Evolutionary conservation across 208 protist species (phyloP), one percentile per base, ranked within the genome.

Genomic region (Wallacemonas sp.): DNA sequence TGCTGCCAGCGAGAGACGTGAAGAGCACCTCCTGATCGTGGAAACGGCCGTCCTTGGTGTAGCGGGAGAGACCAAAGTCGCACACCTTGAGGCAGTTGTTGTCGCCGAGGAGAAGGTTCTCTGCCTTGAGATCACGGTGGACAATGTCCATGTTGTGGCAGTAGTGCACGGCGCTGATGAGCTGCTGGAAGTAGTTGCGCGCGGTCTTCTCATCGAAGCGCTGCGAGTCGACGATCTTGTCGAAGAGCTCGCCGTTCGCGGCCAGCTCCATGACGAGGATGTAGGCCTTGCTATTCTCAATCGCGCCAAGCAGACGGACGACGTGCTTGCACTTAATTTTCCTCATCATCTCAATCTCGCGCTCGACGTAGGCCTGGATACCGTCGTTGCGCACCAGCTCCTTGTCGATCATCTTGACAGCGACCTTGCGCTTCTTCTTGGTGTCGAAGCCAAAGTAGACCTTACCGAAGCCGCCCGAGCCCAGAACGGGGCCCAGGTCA

Each of bases 221-320:
- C 54, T 92, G 57, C 11, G 77, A 91, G 57, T 94, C 81, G 14
- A 92, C 86, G 74, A 99, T 98, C 49, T 99, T 92, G 70, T 98
- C 98, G 74, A 99, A 98, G n/a, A 99, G 98, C 65, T 99, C 84
- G 55, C 99, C 98, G 57, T 98, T 95, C 22, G 98, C 89, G n/a
- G 98, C 84, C 50, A 97, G 97, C 80, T 99, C 98, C 86, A 99
- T 99, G 12, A 99, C 98, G 29, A 99, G 71, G 41, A 97, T 98
- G 39, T 99, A 97, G 45, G 97, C 97, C 44, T 90, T 97, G 25
- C 97, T 86, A 29, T 87, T 98, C 76, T 99, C 96, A 32, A 99
- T 95, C 10, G 98, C 97, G 57, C 99, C 95, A 32, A 97, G 68
- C 0, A 99, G 73, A 25, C 87, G 87, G 16, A 98, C 92, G 3